Evolutionary conservation across 1,139 yeast genomes (phyloP).

Genomic region (Blastobotrys capitulatus): DNA sequence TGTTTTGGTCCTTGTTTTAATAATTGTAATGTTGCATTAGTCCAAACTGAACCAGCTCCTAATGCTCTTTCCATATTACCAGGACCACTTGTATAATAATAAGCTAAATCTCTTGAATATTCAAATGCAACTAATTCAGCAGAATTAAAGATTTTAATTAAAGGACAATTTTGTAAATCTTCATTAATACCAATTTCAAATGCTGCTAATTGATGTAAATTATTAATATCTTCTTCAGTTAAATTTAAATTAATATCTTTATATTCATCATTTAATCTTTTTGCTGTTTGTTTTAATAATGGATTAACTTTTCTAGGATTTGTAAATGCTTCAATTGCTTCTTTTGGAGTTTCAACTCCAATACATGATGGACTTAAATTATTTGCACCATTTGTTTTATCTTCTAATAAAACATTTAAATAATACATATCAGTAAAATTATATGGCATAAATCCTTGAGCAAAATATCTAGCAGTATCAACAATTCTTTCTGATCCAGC

Average conservation of each 20-base stretch:
- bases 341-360: slow-evolving; percentile 1
- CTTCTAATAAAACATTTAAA: slow-evolving; percentile 37
- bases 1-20: slow-evolving; percentile 35
- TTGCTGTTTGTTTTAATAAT: slow-evolving; percentile 37
- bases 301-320: slow-evolving; percentile 14
- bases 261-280: slow-evolving; percentile 9
- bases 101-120: slow-evolving; percentile 41
- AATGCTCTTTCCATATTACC: too few relatives aligned
- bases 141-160: too few relatives aligned
- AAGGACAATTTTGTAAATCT: too few relatives aligned
- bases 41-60: slow-evolving; percentile 43
- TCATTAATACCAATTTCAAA: slow-evolving; percentile 51
- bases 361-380: slow-evolving; percentile 35
- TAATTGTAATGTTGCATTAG: slow-evolving; percentile 45
- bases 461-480: slow-evolving; percentile 38
- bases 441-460: slow-evolving; percentile 39
- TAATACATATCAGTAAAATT: slow-evolving; percentile 35
- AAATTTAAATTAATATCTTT: slow-evolving; percentile 1
- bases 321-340: slow-evolving; percentile 21
- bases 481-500: slow-evolving; percentile 38
- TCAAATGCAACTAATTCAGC: too few relatives aligned
- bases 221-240: slow-evolving; percentile 7
- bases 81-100: slow-evolving; percentile 48
- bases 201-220: slow-evolving; percentile 44
- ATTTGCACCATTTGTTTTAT: slow-evolving; percentile 37